Percentiles rank a stretch among this genome's conserved stretches.
phyloP scores from a whole-genome alignment of 1,139 yeast genomes.

The Debaryomyces udenii region DNA sequence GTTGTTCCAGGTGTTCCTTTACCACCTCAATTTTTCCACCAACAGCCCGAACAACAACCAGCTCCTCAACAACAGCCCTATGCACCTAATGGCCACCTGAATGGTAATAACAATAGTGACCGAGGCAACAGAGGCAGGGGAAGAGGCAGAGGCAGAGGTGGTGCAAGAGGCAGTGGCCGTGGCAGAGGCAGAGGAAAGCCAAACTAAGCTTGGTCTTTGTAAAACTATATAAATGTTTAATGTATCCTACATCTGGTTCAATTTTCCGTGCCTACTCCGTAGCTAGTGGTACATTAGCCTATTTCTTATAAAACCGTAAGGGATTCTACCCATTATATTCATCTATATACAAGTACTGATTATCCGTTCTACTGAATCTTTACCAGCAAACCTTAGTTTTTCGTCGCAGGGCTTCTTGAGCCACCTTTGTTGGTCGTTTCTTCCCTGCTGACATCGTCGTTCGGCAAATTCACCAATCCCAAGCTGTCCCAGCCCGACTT shows the following conservation, averaged over 20 bases:
- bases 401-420: background rate
- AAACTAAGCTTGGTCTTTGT: background rate
- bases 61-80: background rate
- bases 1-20: slow-evolving; percentile 24
- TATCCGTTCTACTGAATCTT: no score
- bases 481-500: slow-evolving; percentile 78
- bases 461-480: slow-evolving; percentile 69
- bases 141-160: slow-evolving; percentile 30
- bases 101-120: slow-evolving; percentile 26
- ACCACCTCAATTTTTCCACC: slow-evolving; percentile 40
- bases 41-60: slow-evolving; percentile 12
- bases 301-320: no score
- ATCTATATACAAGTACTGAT: no score
- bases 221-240: no score
- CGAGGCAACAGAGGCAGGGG: slow-evolving; percentile 23
- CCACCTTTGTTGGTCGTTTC: slow-evolving; percentile 2
- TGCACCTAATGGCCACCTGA: slow-evolving; percentile 10
- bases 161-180: slow-evolving; percentile 17
- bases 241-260: no score
- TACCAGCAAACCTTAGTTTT: no score
- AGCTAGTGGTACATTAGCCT: no score
- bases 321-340: no score
- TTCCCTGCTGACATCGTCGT: slow-evolving; percentile 38
- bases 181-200: slow-evolving; percentile 4
- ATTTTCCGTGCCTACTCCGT: no score